Evolutionary conservation across 2,329 filamentous ascomycete species (phyloP).

Genomic region (Neopestalotiopsis sp.): DNA sequence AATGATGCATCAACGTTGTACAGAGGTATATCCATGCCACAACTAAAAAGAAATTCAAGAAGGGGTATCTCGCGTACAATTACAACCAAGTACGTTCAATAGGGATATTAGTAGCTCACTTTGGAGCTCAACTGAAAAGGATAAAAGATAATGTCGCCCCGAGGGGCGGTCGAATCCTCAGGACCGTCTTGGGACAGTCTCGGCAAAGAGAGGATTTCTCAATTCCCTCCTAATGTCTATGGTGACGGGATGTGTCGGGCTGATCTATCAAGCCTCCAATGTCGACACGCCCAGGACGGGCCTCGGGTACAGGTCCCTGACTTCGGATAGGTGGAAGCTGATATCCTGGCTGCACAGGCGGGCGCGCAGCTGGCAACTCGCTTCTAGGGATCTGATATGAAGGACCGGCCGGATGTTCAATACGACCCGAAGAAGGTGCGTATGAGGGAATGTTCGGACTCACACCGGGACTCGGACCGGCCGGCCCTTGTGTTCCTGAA

Average conservation of each 20-base stretch:
- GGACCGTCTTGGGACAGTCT: background rate
- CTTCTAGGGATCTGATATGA: conserved; percentile 60
- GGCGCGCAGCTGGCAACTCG: conserved; percentile 46
- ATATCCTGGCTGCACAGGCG: conserved; percentile 40
- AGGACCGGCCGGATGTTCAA: conserved; percentile 52
- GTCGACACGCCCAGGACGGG: conserved; percentile 58
- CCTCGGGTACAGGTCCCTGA: conserved; percentile 34
- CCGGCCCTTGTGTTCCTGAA: conserved; percentile 39
- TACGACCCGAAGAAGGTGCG: conserved; percentile 50
- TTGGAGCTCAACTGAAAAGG: conserved; percentile 2
- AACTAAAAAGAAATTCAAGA: conserved; percentile 29
- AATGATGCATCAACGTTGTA: conserved; percentile 33
- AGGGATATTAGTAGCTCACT: conserved; percentile 5
- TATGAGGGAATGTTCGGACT: conserved; percentile 53
- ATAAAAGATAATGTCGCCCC: background rate
- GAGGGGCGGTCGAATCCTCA: background rate
- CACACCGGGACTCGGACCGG: conserved; percentile 40
- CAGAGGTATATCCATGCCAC: conserved; percentile 38
- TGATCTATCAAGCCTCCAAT: conserved; percentile 68
- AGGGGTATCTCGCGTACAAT: conserved; percentile 35
- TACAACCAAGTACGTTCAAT: conserved; percentile 16
- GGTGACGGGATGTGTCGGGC: conserved; percentile 46
- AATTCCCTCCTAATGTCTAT: conserved; percentile 26
- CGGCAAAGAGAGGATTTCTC: conserved; percentile 16
- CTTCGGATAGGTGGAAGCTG: conserved; percentile 48